These are phyloP conservation scores for Rhizopus sp. DNA, from an alignment of 371 early-diverging fungal genomes.

Conservation along the genomic window DNA sequence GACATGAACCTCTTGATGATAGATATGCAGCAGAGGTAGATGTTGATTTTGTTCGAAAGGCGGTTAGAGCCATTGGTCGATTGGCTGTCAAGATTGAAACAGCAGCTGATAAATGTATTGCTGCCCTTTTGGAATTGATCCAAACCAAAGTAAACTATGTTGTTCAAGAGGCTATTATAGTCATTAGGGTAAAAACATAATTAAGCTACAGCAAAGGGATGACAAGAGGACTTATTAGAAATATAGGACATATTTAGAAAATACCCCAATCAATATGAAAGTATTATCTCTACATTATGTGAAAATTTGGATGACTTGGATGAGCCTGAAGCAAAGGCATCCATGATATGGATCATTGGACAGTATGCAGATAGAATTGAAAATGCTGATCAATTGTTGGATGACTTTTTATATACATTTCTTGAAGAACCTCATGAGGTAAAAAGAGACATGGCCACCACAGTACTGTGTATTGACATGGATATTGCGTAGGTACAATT, in stretches of 20 bases:
- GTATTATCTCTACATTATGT: slow-evolving; percentile 84
- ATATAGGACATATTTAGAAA: slow-evolving; percentile 91
- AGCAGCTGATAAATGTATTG: slow-evolving; percentile 84
- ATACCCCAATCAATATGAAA: slow-evolving; percentile 93
- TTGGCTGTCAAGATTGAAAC: slow-evolving; percentile 88
- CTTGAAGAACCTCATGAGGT: slow-evolving; percentile 85
- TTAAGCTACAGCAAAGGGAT: background rate
- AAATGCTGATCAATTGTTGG: slow-evolving; percentile 84
- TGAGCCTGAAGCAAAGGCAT: slow-evolving; percentile 94
- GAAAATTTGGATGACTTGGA: slow-evolving; percentile 89
- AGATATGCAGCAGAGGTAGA: slow-evolving; percentile 93
- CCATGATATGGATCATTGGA: slow-evolving; percentile 97
- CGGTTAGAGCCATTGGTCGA: slow-evolving; percentile 91
- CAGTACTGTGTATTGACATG: background rate
- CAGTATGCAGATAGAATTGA: slow-evolving; percentile 94
- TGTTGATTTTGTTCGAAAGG: slow-evolving; percentile 93
- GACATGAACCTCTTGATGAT: slow-evolving; percentile 1
- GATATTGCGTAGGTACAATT: slow-evolving; percentile 74
- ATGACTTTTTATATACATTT: slow-evolving; percentile 80
- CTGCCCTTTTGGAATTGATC: slow-evolving; percentile 83
- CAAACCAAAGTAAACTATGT: slow-evolving; percentile 92
- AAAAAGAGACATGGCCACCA: background rate
- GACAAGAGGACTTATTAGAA: background rate
- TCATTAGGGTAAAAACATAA: slow-evolving; percentile 28
- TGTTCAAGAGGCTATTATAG: slow-evolving; percentile 92